Evolutionary conservation across 306 rosid species (phyloP).

Genomic region (Crotalaria pallida): DNA sequence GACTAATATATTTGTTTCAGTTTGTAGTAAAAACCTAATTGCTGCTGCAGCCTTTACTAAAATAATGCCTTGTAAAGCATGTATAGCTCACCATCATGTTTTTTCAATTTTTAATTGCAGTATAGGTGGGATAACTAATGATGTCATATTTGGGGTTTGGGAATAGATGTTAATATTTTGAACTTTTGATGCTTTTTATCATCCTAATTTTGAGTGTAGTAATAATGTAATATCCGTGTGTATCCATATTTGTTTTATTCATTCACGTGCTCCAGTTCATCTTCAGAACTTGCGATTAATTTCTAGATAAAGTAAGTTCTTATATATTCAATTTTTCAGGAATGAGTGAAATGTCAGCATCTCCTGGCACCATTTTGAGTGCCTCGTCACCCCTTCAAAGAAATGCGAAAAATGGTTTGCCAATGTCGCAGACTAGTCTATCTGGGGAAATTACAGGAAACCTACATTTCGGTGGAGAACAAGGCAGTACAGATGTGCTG

Average conservation of each 20-base stretch:
- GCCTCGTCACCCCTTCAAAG: conserved; percentile 30
- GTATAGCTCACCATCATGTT: background rate
- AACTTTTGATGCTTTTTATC: background rate
- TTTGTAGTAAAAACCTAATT: background rate
- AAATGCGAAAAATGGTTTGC: conserved; percentile 37
- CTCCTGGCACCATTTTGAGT: conserved; percentile 45
- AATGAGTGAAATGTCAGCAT: conserved; percentile 36
- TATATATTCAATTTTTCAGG: conserved; percentile 33
- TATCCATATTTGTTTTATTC: conserved; percentile 13
- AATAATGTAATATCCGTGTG: background rate
- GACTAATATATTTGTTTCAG: background rate
- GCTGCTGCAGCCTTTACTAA: background rate
- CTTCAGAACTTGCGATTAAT: conserved; percentile 11
- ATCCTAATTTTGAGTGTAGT: background rate
- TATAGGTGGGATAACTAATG: conserved; percentile 11
- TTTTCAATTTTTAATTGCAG: background rate
- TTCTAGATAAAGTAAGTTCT: conserved; percentile 13
- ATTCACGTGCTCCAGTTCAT: conserved; percentile 4
- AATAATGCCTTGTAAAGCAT: background rate
- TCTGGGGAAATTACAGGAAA: conserved; percentile 32
- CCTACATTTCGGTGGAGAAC: conserved; percentile 34
- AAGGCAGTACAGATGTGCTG: conserved; percentile 30
- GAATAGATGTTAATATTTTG: background rate
- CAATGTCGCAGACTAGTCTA: conserved; percentile 31
- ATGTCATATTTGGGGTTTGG: background rate